Percentiles rank a stretch among this genome's conserved stretches.
Conservation (phyloP, 1,284 basidiomycete species). For the Coniferiporia weirii region DNA sequence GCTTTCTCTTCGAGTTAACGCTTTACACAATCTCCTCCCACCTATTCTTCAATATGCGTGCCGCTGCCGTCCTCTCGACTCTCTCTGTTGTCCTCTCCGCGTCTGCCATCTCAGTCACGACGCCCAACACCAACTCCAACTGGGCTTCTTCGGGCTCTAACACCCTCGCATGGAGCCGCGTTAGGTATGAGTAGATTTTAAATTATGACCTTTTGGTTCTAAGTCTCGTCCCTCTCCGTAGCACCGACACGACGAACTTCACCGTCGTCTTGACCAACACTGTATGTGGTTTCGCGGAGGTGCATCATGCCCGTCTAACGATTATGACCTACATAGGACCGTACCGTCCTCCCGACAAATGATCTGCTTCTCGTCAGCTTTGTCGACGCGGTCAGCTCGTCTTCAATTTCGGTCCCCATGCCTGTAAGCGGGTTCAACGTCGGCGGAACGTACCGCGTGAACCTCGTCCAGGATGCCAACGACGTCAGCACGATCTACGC, state of each 20-base stretch:
- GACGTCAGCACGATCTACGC: constrained; percentile 50
- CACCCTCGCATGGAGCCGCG: constrained; percentile 56
- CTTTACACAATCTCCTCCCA: background rate
- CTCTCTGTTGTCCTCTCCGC: constrained; percentile 50
- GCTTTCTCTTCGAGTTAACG: background rate
- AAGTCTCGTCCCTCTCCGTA: background rate
- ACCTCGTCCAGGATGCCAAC: constrained; percentile 51
- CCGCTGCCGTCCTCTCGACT: constrained; percentile 36
- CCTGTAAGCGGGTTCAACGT: constrained; percentile 56
- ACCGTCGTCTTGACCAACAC: constrained; percentile 62
- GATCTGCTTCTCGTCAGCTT: constrained; percentile 43
- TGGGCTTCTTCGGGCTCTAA: constrained; percentile 62
- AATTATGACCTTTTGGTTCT: background rate
- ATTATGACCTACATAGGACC: constrained; percentile 24
- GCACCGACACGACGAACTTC: constrained; percentile 63
- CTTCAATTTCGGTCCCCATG: constrained; percentile 35
- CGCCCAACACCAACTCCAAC: constrained; percentile 41
- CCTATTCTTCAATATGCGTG: constrained; percentile 38
- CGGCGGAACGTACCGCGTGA: constrained; percentile 58
- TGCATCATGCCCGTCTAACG: constrained; percentile 3
- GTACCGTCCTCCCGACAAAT: constrained; percentile 24
- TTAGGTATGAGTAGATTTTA: constrained; percentile 24
- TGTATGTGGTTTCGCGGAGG: constrained; percentile 31
- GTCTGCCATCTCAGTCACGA: constrained; percentile 55
- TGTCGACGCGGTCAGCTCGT: constrained; percentile 39